Evolutionary conservation across 2,329 filamentous ascomycete species (phyloP).

Genomic region (Mariannaea sp.): DNA sequence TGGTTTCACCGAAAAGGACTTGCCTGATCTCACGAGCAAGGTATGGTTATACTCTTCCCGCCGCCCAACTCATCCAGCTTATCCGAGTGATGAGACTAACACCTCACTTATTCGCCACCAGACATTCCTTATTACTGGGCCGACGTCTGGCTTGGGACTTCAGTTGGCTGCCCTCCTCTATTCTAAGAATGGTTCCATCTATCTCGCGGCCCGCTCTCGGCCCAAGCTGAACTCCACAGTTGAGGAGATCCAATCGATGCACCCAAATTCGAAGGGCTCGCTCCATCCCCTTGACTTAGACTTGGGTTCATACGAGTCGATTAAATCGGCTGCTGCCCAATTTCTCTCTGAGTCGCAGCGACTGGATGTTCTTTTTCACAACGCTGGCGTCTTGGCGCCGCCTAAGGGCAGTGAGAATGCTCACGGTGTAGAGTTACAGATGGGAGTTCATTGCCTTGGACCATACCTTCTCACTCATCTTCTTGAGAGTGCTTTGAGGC

Average conservation of each 20-base stretch:
- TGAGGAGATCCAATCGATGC: not conserved
- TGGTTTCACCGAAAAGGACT: conserved; percentile 1
- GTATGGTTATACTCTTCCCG: not conserved
- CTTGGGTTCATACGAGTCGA: conserved; percentile 1
- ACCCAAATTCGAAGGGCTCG: not conserved
- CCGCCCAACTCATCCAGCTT: not conserved
- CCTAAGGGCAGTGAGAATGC: conserved; percentile 8
- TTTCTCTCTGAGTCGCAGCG: conserved; percentile 3
- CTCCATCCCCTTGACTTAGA: conserved; percentile 4
- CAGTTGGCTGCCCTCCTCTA: conserved; percentile 9
- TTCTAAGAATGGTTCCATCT: conserved; percentile 7
- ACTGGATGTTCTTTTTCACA: conserved; percentile 14
- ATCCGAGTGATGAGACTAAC: not conserved
- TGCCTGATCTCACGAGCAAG: conserved; percentile 10
- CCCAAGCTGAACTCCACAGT: not conserved
- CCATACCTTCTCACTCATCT: conserved; percentile 7
- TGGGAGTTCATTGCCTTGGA: conserved; percentile 8
- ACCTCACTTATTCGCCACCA: not conserved
- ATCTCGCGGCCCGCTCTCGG: not conserved
- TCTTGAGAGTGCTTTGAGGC: not conserved
- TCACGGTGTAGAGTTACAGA: conserved; percentile 10
- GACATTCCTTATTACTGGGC: conserved; percentile 8
- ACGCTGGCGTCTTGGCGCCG: conserved; percentile 9
- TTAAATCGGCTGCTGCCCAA: not conserved
- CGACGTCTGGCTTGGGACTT: conserved; percentile 6